Conservation (phyloP, 2,329 filamentous ascomycete genomes). For the Hansfordia pulvinata region DNA sequence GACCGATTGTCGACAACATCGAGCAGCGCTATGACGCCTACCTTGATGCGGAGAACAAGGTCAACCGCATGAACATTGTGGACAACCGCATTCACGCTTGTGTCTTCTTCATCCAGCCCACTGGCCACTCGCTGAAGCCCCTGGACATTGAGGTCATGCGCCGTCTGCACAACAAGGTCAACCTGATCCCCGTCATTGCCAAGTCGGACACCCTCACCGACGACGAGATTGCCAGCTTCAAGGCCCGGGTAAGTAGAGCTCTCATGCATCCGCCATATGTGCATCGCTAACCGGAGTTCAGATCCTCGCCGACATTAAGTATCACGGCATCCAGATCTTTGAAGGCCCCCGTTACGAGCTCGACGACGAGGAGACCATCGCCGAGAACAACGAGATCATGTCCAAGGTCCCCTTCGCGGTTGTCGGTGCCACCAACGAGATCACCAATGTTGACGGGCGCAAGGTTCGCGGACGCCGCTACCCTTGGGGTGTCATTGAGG, state of each 20-base stretch:
- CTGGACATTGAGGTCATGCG: constrained; percentile 99
- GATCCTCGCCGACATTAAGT: constrained; percentile 94
- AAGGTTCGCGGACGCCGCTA: constrained; percentile 93
- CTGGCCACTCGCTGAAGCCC: constrained; percentile 94
- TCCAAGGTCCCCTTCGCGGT: constrained; percentile 98
- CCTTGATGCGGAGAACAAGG: constrained; percentile 98
- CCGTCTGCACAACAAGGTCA: constrained; percentile 98
- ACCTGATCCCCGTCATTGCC: constrained; percentile 96
- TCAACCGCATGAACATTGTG: constrained; percentile 99
- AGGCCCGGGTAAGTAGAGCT: constrained; percentile 66
- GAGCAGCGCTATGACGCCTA: constrained; percentile 98
- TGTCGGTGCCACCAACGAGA: constrained; percentile 91
- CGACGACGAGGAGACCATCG: constrained; percentile 98
- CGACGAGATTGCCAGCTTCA: constrained; percentile 89
- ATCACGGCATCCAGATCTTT: constrained; percentile 97
- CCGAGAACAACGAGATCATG: constrained; percentile 99
- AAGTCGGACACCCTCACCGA: constrained; percentile 97
- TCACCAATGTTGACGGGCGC: constrained; percentile 80
- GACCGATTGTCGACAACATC: constrained; percentile 98
- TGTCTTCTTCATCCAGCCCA: constrained; percentile 99
- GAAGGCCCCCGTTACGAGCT: constrained; percentile 97
- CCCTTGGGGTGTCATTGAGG: constrained; percentile 97
- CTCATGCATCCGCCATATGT: neutral
- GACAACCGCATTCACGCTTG: constrained; percentile 98
- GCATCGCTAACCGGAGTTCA: constrained; percentile 22